phyloP scores from a whole-genome alignment of 164 flowering plant genomes.

The Macadamia integrifolia region DNA sequence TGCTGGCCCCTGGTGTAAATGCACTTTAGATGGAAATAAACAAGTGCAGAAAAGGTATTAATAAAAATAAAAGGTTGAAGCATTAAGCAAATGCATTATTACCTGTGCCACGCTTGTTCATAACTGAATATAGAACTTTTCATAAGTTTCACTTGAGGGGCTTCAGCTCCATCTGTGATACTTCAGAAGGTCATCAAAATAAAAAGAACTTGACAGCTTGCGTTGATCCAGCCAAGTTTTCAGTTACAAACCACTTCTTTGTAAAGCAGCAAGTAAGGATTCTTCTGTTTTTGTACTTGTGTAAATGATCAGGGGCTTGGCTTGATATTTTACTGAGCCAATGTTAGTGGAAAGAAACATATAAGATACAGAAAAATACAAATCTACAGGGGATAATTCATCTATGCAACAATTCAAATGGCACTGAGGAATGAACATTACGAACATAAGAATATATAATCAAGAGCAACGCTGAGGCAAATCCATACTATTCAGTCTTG shows the following conservation, averaged over 20 bases:
- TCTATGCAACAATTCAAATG: conserved; percentile 1
- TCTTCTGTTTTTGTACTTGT: conserved; percentile 93
- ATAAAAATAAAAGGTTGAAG: too few species aligned
- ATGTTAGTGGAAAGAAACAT: background rate
- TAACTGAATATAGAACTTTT: conserved; percentile 95
- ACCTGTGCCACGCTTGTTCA: conserved; percentile 99
- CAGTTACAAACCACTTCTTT: conserved; percentile 55
- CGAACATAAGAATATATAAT: background rate
- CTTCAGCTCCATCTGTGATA: conserved; percentile 59
- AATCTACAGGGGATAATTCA: background rate
- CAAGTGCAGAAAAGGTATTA: too few species aligned
- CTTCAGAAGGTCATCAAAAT: conserved; percentile 16
- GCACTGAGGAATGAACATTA: background rate
- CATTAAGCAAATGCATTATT: conserved; percentile 1
- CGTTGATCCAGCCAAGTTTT: background rate
- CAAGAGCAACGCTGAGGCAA: background rate
- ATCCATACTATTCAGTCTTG: background rate
- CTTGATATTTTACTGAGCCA: conserved; percentile 89
- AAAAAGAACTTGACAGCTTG: background rate
- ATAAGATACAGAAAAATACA: background rate
- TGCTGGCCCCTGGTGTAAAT: too few species aligned
- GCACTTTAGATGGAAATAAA: too few species aligned
- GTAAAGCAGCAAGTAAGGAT: conserved; percentile 71
- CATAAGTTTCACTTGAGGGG: conserved; percentile 66
- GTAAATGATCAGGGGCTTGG: conserved; percentile 67